Base-by-base conservation (phyloP, 164 flowering plant species). In the Sedum album region DNA sequence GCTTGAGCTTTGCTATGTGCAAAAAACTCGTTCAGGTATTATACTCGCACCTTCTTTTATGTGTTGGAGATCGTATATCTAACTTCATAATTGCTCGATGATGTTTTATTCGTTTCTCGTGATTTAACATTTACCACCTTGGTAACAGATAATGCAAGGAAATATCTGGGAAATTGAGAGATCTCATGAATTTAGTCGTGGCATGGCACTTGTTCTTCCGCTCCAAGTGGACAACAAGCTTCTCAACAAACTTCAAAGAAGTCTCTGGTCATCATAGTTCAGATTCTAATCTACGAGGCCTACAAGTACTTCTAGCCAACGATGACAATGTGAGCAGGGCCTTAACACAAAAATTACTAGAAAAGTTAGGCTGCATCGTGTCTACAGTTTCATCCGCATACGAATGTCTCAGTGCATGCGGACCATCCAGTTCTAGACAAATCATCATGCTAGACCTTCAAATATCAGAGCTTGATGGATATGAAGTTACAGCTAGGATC, bases 81-180 rank as follows among this genome's bases (percentile, higher is more conserved):
- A n/a, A n/a, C n/a, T n/a, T n/a, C n/a, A n/a, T n/a, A n/a, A n/a
- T n/a, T n/a, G n/a, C n/a, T n/a, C n/a, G n/a, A n/a, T n/a, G n/a
- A n/a, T n/a, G n/a, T n/a, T 42, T 42, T 9, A 10, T 48, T 48
- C 3, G 3, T 35, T 35, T 48, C 53, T 48, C 21, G 23, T 1
- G 3, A 18, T 6, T 20, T 48, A 48, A 48, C 14, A 17, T 48
- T 6, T 18, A 20, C 8, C 7, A 20, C 20, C 3, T 48, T 4
- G 17, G 3, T 65, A 64, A 72, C 91, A 94, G 99, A 60, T 87
- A 80, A 94, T 94, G 96, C 97, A 90, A 79, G 99, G 97, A 33
- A 86, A 83, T 73, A 87, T 94, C 31, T 88, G 91, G 93, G 83
- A 78, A 31, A 75, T 80, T 15, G 85, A 86, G 25, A 78, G 76